Evolutionary conservation across 345 rosid species (phyloP), one percentile per base, ranked within the genome.

Genomic region (Dipteronia dyeriana): DNA sequence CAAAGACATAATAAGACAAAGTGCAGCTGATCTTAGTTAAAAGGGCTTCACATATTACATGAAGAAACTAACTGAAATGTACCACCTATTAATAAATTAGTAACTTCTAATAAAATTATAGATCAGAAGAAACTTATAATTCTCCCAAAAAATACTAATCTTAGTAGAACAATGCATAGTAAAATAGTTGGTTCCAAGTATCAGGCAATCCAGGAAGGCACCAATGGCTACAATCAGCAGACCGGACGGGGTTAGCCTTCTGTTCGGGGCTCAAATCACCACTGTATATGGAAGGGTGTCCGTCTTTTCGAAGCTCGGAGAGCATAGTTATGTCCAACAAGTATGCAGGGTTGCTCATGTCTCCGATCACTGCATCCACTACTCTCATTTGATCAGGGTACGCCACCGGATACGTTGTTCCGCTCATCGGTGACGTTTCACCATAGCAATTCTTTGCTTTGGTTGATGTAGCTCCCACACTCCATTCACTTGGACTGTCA

Each of bases 161-260:
- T 79, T 74, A 89, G 75, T 80, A 88, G 82, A 95, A 81, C 86
- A 92, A 80, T 62, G 85, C 79, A 65, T 95, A 83, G 59, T 89
- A 92, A 66, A 96, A 82, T 31, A 96, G 78, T 74, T 94, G 90
- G 84, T 92, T 96, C 99, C 99, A 94, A 73, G 97, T 89, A 79
- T 96, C 99, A 68, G 97, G 98, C 57, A 96, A 81, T 45, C 99
- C 99, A 75, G 99, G 99, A 71, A 96, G 97, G 88, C 99, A 96
- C 99, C 99, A 96, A 77, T 96, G 99, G 88, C 99, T 96, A 81
- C 99, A 94, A 84, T 96, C 99, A 12, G 98, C 96, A 31, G 92
- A 91, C 31, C 84, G 85, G 5, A 57, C 84, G 0, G 99, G 98
- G 78, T 86, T 89, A 59, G 92, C 91, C 78, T 87, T 87, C 68